Evolutionary conservation across 83 land plant species (phyloP).

Genomic region (Thuja plicata): DNA sequence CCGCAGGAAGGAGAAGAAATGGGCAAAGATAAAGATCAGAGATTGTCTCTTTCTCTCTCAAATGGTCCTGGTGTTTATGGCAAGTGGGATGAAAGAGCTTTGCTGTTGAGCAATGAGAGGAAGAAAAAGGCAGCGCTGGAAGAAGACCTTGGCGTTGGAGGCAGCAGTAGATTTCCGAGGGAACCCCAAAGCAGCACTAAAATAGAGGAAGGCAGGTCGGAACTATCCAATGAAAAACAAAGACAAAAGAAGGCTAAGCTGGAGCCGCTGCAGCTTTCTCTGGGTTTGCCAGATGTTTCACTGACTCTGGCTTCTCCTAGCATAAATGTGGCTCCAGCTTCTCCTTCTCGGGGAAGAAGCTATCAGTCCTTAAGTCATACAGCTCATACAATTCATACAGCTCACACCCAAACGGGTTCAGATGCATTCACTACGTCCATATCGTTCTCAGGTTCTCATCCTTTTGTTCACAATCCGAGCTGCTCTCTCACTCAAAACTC

Average conservation of each 20-base stretch:
- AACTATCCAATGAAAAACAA: not conserved
- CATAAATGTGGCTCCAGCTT: conserved; percentile 19
- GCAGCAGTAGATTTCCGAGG: not conserved
- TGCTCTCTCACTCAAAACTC: conserved; percentile 80
- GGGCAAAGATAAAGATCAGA: not conserved
- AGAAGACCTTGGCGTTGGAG: not conserved
- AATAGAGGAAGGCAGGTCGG: not conserved
- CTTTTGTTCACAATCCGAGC: conserved; percentile 78
- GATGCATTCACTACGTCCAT: conserved; percentile 75
- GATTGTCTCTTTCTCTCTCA: conserved; percentile 11
- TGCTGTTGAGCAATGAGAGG: not conserved
- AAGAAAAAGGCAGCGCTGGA: not conserved
- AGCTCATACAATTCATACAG: conserved; percentile 22
- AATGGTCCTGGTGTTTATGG: conserved; percentile 1
- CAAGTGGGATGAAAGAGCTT: conserved; percentile 9
- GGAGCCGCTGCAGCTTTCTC: conserved; percentile 70
- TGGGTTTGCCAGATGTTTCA: conserved; percentile 55
- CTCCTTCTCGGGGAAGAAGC: conserved; percentile 51
- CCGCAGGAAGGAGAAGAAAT: not conserved
- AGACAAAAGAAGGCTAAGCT: conserved; percentile 33
- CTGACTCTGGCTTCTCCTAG: conserved; percentile 26
- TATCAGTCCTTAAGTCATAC: conserved; percentile 41
- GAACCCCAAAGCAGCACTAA: not conserved
- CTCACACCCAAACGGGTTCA: conserved; percentile 44
- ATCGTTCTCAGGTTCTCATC: conserved; percentile 74